Evolutionary conservation across 2,329 filamentous ascomycete species (phyloP).

Genomic region (Chalara sp.): DNA sequence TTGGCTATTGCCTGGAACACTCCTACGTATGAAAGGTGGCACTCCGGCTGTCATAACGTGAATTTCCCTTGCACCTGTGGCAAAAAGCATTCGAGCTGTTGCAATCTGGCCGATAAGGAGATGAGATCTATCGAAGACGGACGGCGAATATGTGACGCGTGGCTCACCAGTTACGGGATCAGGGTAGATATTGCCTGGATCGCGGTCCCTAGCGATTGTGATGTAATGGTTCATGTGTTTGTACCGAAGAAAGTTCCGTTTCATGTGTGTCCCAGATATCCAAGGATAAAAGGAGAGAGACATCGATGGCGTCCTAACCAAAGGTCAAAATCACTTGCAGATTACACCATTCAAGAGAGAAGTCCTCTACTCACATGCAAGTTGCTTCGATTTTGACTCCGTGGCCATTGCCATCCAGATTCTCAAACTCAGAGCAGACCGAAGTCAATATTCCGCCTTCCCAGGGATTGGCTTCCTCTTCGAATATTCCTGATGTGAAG

Average conservation of each 20-base stretch:
- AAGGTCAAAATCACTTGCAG: constrained; percentile 62
- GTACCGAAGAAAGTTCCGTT: no score
- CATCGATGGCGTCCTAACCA: constrained; percentile 62
- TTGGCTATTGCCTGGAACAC: no score
- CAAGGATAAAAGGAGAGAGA: constrained; percentile 35
- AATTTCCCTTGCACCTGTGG: constrained; percentile 72
- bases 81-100: constrained; percentile 67
- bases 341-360: constrained; percentile 54
- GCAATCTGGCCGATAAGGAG: constrained; percentile 64
- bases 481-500: constrained; percentile 50
- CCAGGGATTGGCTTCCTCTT: constrained; percentile 61
- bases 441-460: constrained; percentile 67
- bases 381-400: constrained; percentile 73
- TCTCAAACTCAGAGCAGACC: constrained; percentile 68
- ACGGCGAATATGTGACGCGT: constrained; percentile 62
- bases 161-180: constrained; percentile 60
- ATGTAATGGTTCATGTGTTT: constrained; percentile 60
- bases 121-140: constrained; percentile 63
- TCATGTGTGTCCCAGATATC: no score
- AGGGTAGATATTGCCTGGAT: constrained; percentile 64
- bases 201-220: constrained; percentile 64
- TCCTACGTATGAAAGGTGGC: constrained; percentile 44
- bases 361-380: constrained; percentile 58
- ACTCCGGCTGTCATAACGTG: constrained; percentile 55
- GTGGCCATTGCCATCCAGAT: constrained; percentile 71